phyloP scores from a whole-genome alignment of 2,329 filamentous ascomycete genomes.

The Alternaria tenuissima region DNA sequence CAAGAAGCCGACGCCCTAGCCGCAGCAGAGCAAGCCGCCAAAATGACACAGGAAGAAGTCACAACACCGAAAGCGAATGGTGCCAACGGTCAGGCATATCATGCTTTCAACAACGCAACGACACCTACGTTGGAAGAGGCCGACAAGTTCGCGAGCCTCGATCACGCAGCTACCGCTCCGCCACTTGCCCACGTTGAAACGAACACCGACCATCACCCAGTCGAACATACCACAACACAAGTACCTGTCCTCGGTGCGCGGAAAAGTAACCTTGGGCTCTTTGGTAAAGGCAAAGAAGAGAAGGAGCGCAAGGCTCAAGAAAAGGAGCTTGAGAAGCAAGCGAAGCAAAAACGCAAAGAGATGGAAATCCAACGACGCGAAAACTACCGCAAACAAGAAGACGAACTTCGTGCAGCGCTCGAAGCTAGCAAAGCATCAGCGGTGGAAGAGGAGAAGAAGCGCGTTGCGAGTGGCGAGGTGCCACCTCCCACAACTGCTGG shows the following conservation, averaged over 20 bases:
- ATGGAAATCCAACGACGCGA: constrained; percentile 63
- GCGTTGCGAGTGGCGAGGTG: constrained; percentile 23
- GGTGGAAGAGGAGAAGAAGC: constrained; percentile 54
- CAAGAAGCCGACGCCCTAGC: constrained; percentile 78
- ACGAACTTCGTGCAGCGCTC: constrained; percentile 69
- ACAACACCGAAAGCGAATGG: constrained; percentile 61
- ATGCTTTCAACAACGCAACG: constrained; percentile 46
- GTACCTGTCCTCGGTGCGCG: constrained; percentile 46
- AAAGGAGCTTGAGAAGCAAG: constrained; percentile 59
- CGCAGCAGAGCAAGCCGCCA: constrained; percentile 47
- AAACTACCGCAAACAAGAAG: constrained; percentile 65
- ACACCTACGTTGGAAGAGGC: constrained; percentile 55
- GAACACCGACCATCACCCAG: constrained; percentile 37
- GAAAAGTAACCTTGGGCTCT: constrained; percentile 45
- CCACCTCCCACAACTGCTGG: constrained; percentile 1
- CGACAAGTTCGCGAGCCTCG: constrained; percentile 65
- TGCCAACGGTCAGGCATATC: constrained; percentile 45
- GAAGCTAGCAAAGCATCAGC: constrained; percentile 72
- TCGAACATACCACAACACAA: constrained; percentile 45
- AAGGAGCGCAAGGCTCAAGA: constrained; percentile 67
- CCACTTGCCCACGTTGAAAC: constrained; percentile 49
- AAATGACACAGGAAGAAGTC: constrained; percentile 64
- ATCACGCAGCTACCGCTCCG: constrained; percentile 72
- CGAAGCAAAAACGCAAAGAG: constrained; percentile 60
- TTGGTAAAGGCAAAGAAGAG: constrained; percentile 72